A percentile compares a stretch with the other conserved stretches of the same genome.
phyloP scores from a whole-genome alignment of 257 asterid species.

The Lycium ferocissimum region DNA sequence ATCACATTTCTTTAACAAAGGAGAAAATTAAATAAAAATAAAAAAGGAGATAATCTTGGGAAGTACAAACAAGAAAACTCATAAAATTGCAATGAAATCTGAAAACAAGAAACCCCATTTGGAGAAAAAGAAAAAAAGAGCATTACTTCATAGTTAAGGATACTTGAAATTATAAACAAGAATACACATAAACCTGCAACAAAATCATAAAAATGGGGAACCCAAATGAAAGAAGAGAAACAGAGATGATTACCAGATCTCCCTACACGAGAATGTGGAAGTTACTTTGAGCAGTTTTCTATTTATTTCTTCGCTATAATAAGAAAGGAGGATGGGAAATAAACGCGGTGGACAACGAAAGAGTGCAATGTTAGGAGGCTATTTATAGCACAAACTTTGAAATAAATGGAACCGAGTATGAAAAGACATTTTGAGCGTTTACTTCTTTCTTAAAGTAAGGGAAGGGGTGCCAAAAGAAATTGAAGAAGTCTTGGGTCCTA shows the following conservation, averaged over 20 bases:
- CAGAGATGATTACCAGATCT: conserved; percentile 35
- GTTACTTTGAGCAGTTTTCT: background rate
- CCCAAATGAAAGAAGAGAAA: background rate
- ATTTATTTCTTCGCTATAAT: background rate
- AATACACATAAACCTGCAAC: background rate
- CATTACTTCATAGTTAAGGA: background rate
- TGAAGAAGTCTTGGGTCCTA: conserved; percentile 20
- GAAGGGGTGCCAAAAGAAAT: background rate
- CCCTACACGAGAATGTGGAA: background rate
- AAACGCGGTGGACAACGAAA: background rate
- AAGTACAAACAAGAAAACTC: background rate
- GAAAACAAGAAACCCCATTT: background rate
- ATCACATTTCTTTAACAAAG: background rate
- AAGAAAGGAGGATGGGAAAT: background rate
- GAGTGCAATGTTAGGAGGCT: background rate
- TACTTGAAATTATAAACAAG: background rate
- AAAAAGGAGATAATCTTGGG: background rate
- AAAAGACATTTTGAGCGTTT: background rate
- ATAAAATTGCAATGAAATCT: background rate
- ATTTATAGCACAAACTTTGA: conserved; percentile 19
- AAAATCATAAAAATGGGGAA: background rate
- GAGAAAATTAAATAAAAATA: background rate
- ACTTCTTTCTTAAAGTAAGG: background rate
- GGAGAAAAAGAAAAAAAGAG: background rate
- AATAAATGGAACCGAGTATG: background rate